Evolutionary conservation across 2,329 filamentous ascomycete species (phyloP), one percentile per base, ranked within the genome.

Genomic region (Talaromyces sp.): DNA sequence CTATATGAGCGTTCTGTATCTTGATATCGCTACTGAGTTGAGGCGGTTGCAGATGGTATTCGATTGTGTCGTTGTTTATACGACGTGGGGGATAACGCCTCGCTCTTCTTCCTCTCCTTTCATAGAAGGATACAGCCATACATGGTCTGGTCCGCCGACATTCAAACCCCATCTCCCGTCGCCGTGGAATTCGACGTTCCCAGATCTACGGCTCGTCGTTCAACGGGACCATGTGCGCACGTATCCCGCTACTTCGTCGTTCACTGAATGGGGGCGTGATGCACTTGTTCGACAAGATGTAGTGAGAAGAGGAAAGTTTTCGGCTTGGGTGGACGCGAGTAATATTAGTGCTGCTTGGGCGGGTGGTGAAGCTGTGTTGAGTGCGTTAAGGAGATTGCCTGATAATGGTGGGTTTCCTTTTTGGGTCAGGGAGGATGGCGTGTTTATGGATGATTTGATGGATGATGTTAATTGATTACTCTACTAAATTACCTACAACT

Each of bases 11-110:
- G 67, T 72, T 40, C 51, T 73, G 15, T 73, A 73, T 45, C 57
- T 61, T 0, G 65, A 71, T 3, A 36, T 74, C 4, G 68, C 66
- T 9, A 56, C 52, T 10, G 62, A 66, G 41, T 57, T 78, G 46
- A 73, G 71, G 46, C 61, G 61, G 3, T 53, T 78, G 4, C 75
- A 78, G 56, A 31, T 59, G 6, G 61, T 59, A 3, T 76, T 78
- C 51, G 67, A 70, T 22, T 78, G 75, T 60, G 62, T 67, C 5
- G 62, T 78, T 19, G 62, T 75, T 2, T 77, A 72, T 61, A 77
- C 74, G 3, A 68, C 69, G 28, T 71, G 63, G 22, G 64, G 70
- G 4, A 52, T 52, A 10, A 52, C 48, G 19, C 35, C 48, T 21
- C 48, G 48, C 13, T 31, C n/a, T 35, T 39, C 35, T 8, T 39